A percentile compares a stretch with the other conserved stretches of the same genome.
These are phyloP conservation scores for Ascoidea asiatica DNA, from an alignment of 805 yeast species.

Conservation along the genomic window DNA sequence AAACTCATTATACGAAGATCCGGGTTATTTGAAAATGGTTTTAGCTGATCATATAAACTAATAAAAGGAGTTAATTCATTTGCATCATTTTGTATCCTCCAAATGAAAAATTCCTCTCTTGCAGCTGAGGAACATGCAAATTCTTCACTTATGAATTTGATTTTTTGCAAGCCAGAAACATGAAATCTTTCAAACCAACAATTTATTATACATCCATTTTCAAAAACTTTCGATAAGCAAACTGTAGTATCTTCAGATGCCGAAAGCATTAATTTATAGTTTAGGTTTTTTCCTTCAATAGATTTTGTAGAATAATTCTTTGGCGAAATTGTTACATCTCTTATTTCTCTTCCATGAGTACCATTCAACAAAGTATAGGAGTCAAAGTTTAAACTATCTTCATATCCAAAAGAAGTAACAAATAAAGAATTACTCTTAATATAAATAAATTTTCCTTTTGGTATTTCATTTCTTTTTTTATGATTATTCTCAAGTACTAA, in stretches of 20 bases:
- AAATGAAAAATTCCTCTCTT: constrained; percentile 74
- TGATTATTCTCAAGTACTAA: constrained; percentile 19
- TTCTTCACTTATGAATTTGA: constrained; percentile 42
- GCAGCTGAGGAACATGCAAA: constrained; percentile 54
- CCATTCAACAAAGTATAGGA: constrained; percentile 36
- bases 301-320: constrained; percentile 12
- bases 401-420: constrained; percentile 19
- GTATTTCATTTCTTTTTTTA: constrained; percentile 10
- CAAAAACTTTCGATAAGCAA: constrained; percentile 31
- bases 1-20: constrained; percentile 90
- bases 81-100: constrained; percentile 41
- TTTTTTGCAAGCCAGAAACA: constrained; percentile 76
- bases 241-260: constrained; percentile 88
- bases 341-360: constrained; percentile 83
- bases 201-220: constrained; percentile 29
- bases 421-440: constrained; percentile 41
- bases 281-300: constrained; percentile 15
- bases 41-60: constrained; percentile 35
- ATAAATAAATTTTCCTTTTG: constrained; percentile 34
- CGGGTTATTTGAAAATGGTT: constrained; percentile 46
- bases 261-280: constrained; percentile 35
- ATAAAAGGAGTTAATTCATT: constrained; percentile 28
- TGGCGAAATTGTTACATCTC: constrained; percentile 53
- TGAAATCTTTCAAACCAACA: constrained; percentile 64
- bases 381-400: constrained; percentile 1